phyloP scores from a whole-genome alignment of 495 filamentous ascomycete genomes.

The Penicillium cinerascens region DNA sequence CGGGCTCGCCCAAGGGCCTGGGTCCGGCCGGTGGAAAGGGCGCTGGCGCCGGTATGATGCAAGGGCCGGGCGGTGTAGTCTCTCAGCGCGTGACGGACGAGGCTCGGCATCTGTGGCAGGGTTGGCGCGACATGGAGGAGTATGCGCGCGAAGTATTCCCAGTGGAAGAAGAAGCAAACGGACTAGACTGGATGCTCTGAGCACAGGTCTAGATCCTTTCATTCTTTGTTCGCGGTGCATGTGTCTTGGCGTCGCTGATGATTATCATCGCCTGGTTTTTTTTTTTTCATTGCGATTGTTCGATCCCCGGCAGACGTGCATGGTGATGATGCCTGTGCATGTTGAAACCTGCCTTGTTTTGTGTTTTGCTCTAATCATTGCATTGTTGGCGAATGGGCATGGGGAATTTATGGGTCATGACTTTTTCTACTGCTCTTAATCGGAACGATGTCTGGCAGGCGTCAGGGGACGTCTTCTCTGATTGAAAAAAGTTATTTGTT shows the following conservation, averaged over 20 bases:
- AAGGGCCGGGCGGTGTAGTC: conserved; percentile 52
- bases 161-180: conserved; percentile 89
- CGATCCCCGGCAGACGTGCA: conserved; percentile 24
- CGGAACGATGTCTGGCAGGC: conserved; percentile 13
- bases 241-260: neutral
- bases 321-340: conserved; percentile 33
- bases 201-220: conserved; percentile 1
- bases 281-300: conserved; percentile 8
- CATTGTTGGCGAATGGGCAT: conserved; percentile 32
- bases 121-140: conserved; percentile 86
- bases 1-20: conserved; percentile 45
- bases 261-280: neutral
- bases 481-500: conserved; percentile 8
- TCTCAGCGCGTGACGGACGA: conserved; percentile 61
- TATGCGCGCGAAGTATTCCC: conserved; percentile 95
- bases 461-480: neutral
- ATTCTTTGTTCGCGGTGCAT: neutral
- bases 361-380: conserved; percentile 16
- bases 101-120: conserved; percentile 82
- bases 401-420: conserved; percentile 31
- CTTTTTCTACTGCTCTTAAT: conserved; percentile 22
- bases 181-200: conserved; percentile 82
- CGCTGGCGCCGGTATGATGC: conserved; percentile 55
- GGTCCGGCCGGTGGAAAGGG: conserved; percentile 63
- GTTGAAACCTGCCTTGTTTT: conserved; percentile 18